Evolutionary conservation across 306 rosid genomes (phyloP), one percentile per base, ranked within the genome.

Genomic region (Canavalia ensiformis): DNA sequence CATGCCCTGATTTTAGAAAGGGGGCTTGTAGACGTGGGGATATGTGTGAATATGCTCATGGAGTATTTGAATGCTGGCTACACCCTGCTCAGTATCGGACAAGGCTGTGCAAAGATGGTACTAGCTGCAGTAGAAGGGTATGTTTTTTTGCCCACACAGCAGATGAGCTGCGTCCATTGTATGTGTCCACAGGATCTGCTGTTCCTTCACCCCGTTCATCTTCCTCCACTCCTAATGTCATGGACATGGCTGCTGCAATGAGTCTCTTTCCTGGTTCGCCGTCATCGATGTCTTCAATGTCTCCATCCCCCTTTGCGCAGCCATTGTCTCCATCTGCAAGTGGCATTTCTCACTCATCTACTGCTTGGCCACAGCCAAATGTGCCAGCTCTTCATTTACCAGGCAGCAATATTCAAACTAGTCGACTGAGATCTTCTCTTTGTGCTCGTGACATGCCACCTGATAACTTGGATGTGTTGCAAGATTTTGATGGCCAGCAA

Each of bases 221-320:
- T 52, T 90, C 89, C 3, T 84, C 96, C 74, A 84, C 85, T 33
- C 91, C 94, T 55, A 89, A 73, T 87, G 97, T 90, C 67, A 94
- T 94, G 98, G 98, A 94, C 86, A 90, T 94, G 95, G 98, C 98
- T 82, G 89, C 98, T 67, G 95, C 98, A 34, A 72, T 94, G 92
- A 91, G 89, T 73, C 88, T 90, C 13, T 81, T 94, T 45, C 98
- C 97, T 47, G 89, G 97, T 30, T 94, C 97, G 0, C 97, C 97
- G 3, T 90, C 98, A 60, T 86, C 98, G n/a, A 74, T 90, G 7
- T 88, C 97, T 67, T 89, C 86, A 11, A 84, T 90, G 90, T 86
- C 98, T 29, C 94, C 91, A 1, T 90, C 98, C 1, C 96, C 94
- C 8, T 94, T 94, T 85, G 77, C 83, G 0, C 96, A 90, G 86